Percentiles rank a stretch among this genome's conserved stretches.
Evolutionary conservation across 2,329 filamentous ascomycete genomes (phyloP).

Genomic region (Monilinia fructigena): DNA sequence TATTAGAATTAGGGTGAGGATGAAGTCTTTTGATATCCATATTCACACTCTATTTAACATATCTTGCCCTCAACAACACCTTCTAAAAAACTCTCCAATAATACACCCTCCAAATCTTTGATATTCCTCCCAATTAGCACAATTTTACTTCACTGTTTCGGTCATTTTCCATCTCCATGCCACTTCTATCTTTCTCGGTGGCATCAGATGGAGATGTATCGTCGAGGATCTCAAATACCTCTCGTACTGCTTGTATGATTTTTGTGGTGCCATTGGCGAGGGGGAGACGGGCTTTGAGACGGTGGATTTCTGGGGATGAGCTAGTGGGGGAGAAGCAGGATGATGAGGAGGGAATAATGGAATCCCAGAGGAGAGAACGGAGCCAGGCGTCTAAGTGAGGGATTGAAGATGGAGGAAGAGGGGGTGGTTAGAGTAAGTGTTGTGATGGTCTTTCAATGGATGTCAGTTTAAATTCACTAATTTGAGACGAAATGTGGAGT

Average conservation of each 20-base stretch:
- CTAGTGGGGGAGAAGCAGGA: background rate
- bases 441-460: slow-evolving; percentile 68
- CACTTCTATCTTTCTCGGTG: too few species aligned
- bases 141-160: slow-evolving; percentile 12
- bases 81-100: slow-evolving; percentile 15
- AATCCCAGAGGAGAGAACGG: slow-evolving; percentile 27
- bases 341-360: slow-evolving; percentile 16
- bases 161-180: background rate
- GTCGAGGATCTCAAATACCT: slow-evolving; percentile 90
- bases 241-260: slow-evolving; percentile 86
- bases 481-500: background rate
- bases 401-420: slow-evolving; percentile 58
- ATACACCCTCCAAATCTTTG: background rate
- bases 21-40: background rate
- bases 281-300: slow-evolving; percentile 77
- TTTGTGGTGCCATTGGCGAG: slow-evolving; percentile 60
- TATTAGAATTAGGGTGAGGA: background rate
- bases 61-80: slow-evolving; percentile 4
- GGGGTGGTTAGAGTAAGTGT: slow-evolving; percentile 73
- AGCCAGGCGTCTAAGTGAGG: slow-evolving; percentile 39
- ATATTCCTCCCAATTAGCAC: slow-evolving; percentile 18
- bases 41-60: background rate
- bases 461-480: background rate
- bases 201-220: slow-evolving; percentile 23
- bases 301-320: slow-evolving; percentile 69